Evolutionary conservation across 2,329 filamentous ascomycete genomes (phyloP).

Genomic region (Colletotrichum gigasporum): DNA sequence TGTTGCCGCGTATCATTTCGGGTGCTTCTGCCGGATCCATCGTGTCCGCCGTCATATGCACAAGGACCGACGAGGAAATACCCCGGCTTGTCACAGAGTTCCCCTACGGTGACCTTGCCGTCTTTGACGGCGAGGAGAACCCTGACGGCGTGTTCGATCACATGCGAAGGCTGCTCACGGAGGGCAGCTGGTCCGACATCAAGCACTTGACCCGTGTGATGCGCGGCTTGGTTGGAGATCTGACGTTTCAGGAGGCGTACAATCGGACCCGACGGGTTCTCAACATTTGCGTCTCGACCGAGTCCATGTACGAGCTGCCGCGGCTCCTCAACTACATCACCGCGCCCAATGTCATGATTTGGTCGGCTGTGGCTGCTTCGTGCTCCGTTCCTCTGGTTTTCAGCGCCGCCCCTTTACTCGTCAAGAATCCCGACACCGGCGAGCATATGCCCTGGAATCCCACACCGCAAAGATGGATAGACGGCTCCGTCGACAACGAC

Average conservation of each 20-base stretch:
- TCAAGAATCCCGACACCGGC: slow-evolving; percentile 86
- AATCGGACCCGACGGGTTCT: slow-evolving; percentile 92
- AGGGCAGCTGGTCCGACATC: slow-evolving; percentile 87
- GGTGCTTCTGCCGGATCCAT: slow-evolving; percentile 90
- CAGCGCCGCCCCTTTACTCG: slow-evolving; percentile 78
- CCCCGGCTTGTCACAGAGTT: slow-evolving; percentile 75
- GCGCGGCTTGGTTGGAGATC: slow-evolving; percentile 81
- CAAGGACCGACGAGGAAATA: slow-evolving; percentile 81
- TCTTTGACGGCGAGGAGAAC: slow-evolving; percentile 74
- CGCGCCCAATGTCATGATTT: slow-evolving; percentile 92
- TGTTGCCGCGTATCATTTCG: slow-evolving; percentile 87
- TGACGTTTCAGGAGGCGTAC: slow-evolving; percentile 96
- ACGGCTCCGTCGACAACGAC: slow-evolving; percentile 95
- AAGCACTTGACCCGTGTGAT: slow-evolving; percentile 83
- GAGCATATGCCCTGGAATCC: slow-evolving; percentile 86
- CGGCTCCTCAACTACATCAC: slow-evolving; percentile 92
- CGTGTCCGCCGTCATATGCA: slow-evolving; percentile 82
- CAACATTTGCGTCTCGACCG: slow-evolving; percentile 93
- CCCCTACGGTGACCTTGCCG: slow-evolving; percentile 80
- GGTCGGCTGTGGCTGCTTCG: slow-evolving; percentile 95
- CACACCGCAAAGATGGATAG: slow-evolving; percentile 86
- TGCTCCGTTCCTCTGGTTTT: slow-evolving; percentile 93
- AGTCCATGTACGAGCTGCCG: slow-evolving; percentile 87
- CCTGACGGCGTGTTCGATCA: slow-evolving; percentile 74
- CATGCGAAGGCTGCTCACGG: slow-evolving; percentile 78